A percentile compares a stretch with the other conserved stretches of the same genome.
Conservation (phyloP, 768 basidiomycete species). For the Fistulinella prunicolor region DNA sequence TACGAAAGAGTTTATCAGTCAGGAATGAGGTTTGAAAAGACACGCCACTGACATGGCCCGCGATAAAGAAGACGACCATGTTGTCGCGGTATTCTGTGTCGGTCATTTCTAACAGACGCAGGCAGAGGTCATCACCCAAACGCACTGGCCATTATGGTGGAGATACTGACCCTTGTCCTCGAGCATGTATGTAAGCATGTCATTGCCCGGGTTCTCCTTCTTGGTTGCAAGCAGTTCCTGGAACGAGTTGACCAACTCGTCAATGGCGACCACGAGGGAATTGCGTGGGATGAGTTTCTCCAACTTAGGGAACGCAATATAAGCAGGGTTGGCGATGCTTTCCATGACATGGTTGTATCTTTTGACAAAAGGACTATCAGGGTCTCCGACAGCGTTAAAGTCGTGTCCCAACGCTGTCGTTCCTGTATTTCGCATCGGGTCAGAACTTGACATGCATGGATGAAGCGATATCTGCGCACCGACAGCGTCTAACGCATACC, state of each 20-base stretch:
- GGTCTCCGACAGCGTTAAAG: background rate
- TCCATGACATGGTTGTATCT: background rate
- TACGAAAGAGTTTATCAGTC: background rate
- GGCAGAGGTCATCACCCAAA: background rate
- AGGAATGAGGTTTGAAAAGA: background rate
- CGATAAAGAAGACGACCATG: background rate
- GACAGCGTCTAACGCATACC: background rate
- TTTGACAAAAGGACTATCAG: background rate
- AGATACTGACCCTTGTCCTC: conserved; percentile 1
- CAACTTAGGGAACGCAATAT: background rate
- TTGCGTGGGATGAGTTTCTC: conserved; percentile 1
- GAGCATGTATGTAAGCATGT: conserved; percentile 6
- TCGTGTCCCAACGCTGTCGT: background rate
- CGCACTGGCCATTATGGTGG: background rate
- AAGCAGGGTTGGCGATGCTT: background rate
- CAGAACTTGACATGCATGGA: no score
- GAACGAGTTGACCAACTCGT: background rate
- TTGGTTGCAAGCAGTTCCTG: background rate
- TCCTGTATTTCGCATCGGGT: background rate
- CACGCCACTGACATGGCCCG: background rate
- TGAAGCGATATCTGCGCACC: background rate
- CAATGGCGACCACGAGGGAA: background rate
- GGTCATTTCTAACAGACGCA: background rate
- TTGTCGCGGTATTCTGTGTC: background rate
- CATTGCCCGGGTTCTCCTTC: conserved; percentile 1